Evolutionary conservation across 805 yeast species (phyloP), one percentile per base, ranked within the genome.

Genomic region (Babjeviella inositovora): DNA sequence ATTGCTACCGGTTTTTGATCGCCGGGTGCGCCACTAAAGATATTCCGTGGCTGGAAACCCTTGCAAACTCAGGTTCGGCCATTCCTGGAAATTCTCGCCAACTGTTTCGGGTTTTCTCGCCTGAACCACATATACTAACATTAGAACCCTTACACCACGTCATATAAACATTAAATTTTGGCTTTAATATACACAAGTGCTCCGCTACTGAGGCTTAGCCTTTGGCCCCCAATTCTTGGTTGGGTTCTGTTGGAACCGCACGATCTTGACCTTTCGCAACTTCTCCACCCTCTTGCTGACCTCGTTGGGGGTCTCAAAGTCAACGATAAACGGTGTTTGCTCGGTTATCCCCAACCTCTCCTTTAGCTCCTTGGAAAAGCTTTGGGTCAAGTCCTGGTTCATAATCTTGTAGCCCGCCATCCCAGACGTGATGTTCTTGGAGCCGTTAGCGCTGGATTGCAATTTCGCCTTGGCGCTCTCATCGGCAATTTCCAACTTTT

Each of bases 171-270:
- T n/a, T n/a, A n/a, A n/a, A n/a, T n/a, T n/a, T n/a, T n/a, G n/a
- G n/a, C n/a, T n/a, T n/a, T n/a, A n/a, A n/a, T n/a, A n/a, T n/a
- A n/a, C n/a, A n/a, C n/a, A n/a, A n/a, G n/a, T n/a, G n/a, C n/a
- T n/a, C n/a, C n/a, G n/a, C n/a, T n/a, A n/a, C n/a, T n/a, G n/a
- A 11, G 93, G 92, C 39, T 76, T 70, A 3, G 94, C 70, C 51
- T 77, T 81, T 17, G 97, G 99, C 2, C 99, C 99, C 99, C 99
- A 90, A 43, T 80, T 74, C 43, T 79, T 80, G 1, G 82, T 65
- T 9, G 99, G 99, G 40, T 85, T 87, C 40, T 72, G 84, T 43
- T 85, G 98, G 47, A 63, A 87, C 37, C 95, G 61, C 8, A 82
- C 82, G 41, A 87, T 67, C 47, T 82, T 82, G 28, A 81, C 60